Conservation (phyloP, 441 rosid genomes). For the Erodium trifolium region DNA sequence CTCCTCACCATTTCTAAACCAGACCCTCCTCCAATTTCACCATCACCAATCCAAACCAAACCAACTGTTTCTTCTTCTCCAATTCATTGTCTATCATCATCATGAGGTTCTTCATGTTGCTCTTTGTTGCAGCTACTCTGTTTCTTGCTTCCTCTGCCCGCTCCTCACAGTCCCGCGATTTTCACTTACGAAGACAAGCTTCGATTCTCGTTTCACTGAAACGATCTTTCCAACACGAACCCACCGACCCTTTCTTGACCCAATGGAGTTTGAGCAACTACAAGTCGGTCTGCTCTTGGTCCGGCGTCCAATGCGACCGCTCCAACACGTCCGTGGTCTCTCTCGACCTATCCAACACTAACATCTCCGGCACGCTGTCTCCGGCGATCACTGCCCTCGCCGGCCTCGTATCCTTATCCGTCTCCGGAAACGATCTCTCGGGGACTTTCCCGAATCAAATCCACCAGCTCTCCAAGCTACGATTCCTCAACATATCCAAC, state of each 20-base stretch:
- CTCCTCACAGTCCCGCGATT: constrained; percentile 43
- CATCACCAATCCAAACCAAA: too few species aligned
- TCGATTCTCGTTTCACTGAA: constrained; percentile 22
- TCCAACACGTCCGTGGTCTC: constrained; percentile 45
- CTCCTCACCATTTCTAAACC: too few species aligned
- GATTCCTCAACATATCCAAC: too few species aligned
- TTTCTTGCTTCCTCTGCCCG: constrained; percentile 28
- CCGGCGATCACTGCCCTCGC: constrained; percentile 45
- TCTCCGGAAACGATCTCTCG: constrained; percentile 70
- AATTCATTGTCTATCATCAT: too few species aligned
- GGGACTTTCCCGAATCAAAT: constrained; percentile 55
- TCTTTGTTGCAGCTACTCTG: constrained; percentile 16
- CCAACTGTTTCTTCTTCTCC: too few species aligned
- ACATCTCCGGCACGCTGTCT: constrained; percentile 61
- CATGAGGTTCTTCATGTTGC: too few species aligned
- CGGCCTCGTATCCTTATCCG: constrained; percentile 50
- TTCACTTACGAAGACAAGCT: constrained; percentile 60
- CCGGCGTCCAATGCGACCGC: constrained; percentile 56
- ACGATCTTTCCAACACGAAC: constrained; percentile 6
- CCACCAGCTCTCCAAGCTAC: constrained; percentile 25
- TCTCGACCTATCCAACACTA: constrained; percentile 52
- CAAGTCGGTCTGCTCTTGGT: constrained; percentile 49
- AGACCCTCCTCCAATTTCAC: too few species aligned
- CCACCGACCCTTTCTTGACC: constrained; percentile 38
- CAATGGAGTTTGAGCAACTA: constrained; percentile 56